Evolutionary conservation across 1,139 yeast species (phyloP).

Genomic region (Yamadazyma siamensis): DNA sequence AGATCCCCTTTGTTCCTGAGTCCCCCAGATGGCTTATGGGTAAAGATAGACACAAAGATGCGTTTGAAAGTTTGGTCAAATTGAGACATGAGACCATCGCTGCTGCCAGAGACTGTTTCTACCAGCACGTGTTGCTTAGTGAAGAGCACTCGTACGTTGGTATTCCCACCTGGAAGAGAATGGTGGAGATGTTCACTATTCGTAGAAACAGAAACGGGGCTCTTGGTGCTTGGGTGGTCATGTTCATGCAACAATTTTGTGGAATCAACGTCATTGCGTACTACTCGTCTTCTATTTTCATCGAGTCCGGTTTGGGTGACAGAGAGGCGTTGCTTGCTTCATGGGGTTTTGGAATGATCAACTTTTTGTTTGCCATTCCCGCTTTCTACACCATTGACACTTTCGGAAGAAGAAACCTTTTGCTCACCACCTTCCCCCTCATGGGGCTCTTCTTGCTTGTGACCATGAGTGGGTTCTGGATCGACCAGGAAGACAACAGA

Average conservation of each 20-base stretch:
- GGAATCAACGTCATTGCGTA: slow-evolving; percentile 89
- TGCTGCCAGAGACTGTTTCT: slow-evolving; percentile 76
- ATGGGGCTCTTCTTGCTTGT: slow-evolving; percentile 65
- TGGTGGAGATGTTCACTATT: slow-evolving; percentile 57
- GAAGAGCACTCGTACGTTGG: slow-evolving; percentile 61
- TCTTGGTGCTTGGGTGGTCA: slow-evolving; percentile 74
- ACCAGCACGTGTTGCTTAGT: slow-evolving; percentile 61
- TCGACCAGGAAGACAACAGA: slow-evolving; percentile 35
- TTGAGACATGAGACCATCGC: slow-evolving; percentile 53
- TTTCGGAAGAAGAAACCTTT: slow-evolving; percentile 70
- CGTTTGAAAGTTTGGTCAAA: slow-evolving; percentile 47
- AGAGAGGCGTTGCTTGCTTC: slow-evolving; percentile 71
- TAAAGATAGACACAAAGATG: slow-evolving; percentile 55
- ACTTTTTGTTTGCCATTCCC: slow-evolving; percentile 78
- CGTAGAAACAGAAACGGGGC: slow-evolving; percentile 85
- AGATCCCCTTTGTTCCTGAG: slow-evolving; percentile 72
- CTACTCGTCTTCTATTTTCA: slow-evolving; percentile 71
- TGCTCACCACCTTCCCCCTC: slow-evolving; percentile 72
- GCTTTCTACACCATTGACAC: slow-evolving; percentile 80
- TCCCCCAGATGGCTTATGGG: slow-evolving; percentile 82
- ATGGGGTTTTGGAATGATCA: slow-evolving; percentile 82
- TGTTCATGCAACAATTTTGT: slow-evolving; percentile 92
- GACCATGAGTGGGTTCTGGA: slow-evolving; percentile 78
- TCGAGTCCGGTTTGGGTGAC: slow-evolving; percentile 60
- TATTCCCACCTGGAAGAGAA: slow-evolving; percentile 49